These are phyloP conservation scores for Endoconidiophora laricicola DNA, from an alignment of 2,329 filamentous ascomycete species.

Conservation along the genomic window DNA sequence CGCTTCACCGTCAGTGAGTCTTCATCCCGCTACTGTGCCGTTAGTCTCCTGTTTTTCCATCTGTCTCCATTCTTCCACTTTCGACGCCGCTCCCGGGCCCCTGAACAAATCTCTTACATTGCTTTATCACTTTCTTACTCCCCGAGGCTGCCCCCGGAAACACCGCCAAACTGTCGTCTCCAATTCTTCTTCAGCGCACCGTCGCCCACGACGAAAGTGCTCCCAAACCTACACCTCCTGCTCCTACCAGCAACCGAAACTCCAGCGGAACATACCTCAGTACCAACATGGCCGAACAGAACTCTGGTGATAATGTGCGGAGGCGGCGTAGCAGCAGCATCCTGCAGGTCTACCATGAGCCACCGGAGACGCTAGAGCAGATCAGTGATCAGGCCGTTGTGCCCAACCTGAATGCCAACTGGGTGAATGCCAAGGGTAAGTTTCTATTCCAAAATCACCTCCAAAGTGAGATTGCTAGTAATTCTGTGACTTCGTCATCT, in stretches of 20 bases:
- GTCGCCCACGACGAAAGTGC: slow-evolving; percentile 80
- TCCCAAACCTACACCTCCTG: slow-evolving; percentile 34
- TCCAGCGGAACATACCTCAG: slow-evolving; percentile 36
- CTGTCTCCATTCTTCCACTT: no score
- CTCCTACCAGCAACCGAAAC: slow-evolving; percentile 1
- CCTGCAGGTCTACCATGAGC: slow-evolving; percentile 83
- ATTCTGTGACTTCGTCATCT: background rate
- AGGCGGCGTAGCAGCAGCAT: slow-evolving; percentile 94
- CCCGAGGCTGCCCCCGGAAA: slow-evolving; percentile 24
- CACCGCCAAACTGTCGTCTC: slow-evolving; percentile 93
- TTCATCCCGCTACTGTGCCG: no score
- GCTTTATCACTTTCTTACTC: background rate
- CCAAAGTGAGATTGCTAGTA: slow-evolving; percentile 4
- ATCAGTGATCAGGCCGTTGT: slow-evolving; percentile 90
- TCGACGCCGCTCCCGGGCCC: no score
- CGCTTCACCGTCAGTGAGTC: background rate
- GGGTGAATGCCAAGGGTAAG: slow-evolving; percentile 95
- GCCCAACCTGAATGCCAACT: slow-evolving; percentile 93
- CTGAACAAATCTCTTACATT: background rate
- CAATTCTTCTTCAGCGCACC: slow-evolving; percentile 70
- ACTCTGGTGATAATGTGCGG: slow-evolving; percentile 43
- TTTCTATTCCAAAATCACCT: background rate
- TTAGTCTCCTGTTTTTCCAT: no score
- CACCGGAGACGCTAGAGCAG: slow-evolving; percentile 89
- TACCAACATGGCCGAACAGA: slow-evolving; percentile 37